Evolutionary conservation across 352 stramenopile genomes (phyloP), one percentile per base, ranked within the genome.

Genomic region (Lagenidium giganteum): DNA sequence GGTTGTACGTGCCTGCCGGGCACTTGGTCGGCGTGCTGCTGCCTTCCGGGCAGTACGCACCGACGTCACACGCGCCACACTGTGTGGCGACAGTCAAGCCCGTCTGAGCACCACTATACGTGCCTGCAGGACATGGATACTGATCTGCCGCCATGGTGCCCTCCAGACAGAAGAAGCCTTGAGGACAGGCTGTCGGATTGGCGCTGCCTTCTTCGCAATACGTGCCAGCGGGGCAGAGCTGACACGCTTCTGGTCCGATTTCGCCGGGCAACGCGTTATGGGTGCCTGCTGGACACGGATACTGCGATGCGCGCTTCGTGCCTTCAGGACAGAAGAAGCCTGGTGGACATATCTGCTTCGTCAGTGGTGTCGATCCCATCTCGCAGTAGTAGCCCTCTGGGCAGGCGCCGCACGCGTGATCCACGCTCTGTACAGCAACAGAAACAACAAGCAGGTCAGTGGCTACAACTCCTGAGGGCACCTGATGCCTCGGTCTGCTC

Each of bases 41-140:
- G 2, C 58, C 70, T 58, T 90, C 61, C 3, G 83, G 83, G 39
- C 87, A 97, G 49, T 93, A 97, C 16, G 59, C 70, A n/a, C 86
- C 87, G 16, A 81, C 28, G 11, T 65, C 57, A 36, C 73, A 93
- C n/a, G 42, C 30, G 14, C 66, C 41, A 30, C 79, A 95, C 47
- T 85, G 60, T 0, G 63, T 74, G 0, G 53, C 70, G 8, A 67
- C 47, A 2, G 38, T 60, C 21, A 88, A 45, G 9, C 67, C 70
- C 3, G 76, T 91, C 13, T 72, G 50, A 3, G 59, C 59, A 1
- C 74, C 74, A 35, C 78, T 88, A 48, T 91, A 97, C 0, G 84
- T 94, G 8, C 91, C 92, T 0, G 77, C 69, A 24, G 85, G 74
- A 57, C 91, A 98, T 0, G 87, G 87, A 48, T 84, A 94, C 45